Evolutionary conservation across 1,284 basidiomycete genomes (phyloP), one percentile per base, ranked within the genome.

Genomic region (Papiliotrema nemorosa): DNA sequence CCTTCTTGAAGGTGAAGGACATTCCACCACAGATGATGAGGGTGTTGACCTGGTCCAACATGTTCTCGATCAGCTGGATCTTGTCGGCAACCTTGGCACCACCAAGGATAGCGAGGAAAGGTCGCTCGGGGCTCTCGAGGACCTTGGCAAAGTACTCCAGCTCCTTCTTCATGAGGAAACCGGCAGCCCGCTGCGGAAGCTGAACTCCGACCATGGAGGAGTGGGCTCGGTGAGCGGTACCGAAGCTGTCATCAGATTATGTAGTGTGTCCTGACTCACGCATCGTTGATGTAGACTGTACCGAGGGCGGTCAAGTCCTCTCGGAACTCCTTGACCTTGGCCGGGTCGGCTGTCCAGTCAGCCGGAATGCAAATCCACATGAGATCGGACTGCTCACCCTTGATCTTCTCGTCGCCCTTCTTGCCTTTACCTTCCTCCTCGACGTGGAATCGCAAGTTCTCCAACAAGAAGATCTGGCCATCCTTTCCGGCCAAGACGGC

Each of bases 1-100:
- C 88, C 81, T 97, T 98, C 79, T 96, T 94, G 82, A 98, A 98
- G 56, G 94, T 98, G 78, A 97, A 98, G 43, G 91, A 90, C 94
- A 98, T 98, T 42, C 94, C 94, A 71, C 96, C 96, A 65, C 90
- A 90, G 66, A 98, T 90, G 77, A 98, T 97, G 62, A 98, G 79
- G 47, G 87, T 89, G 79, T 98, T 81, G 76, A 98, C 92, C 87
- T 97, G 96, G 80, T 97, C 93, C 59, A 98, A 82, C 88, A 98
- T 89, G 80, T 97, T 97, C 70, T 98, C 94, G 72, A 98, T 98
- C 54, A 98, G 81, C 76, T 93, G 90, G 66, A 98, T 97, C 81
- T 98, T 98, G 79, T 98, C 94, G 31, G 92, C 94, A 44, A 98
- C 91, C 80, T 98, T 98, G 53, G 94, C 94, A 74, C 94, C 94